A percentile compares a stretch with the other conserved stretches of the same genome.
Evolutionary conservation across 1,284 basidiomycete species (phyloP).

Genomic region (Trichosporon asahii): DNA sequence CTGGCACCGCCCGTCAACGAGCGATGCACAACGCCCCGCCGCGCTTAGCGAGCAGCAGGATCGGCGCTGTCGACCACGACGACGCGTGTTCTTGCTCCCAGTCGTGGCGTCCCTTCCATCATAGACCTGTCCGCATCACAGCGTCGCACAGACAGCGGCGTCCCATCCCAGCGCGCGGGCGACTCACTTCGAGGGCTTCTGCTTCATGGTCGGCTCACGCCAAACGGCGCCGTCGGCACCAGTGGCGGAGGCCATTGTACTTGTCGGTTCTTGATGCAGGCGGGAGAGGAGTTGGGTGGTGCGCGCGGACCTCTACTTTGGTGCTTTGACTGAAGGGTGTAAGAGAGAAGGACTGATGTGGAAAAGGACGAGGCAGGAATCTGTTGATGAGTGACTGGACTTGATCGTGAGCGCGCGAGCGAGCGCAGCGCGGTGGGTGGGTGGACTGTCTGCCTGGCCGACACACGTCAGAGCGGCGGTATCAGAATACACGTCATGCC

Average conservation of each 20-base stretch:
- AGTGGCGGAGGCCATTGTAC: conserved; percentile 8
- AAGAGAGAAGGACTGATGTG: not conserved
- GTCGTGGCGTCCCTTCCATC: not conserved
- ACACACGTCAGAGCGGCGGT: conserved; percentile 1
- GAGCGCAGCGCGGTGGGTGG: too few relatives aligned
- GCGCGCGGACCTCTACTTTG: not conserved
- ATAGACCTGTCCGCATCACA: not conserved
- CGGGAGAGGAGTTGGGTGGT: not conserved
- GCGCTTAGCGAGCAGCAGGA: not conserved
- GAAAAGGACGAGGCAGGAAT: not conserved
- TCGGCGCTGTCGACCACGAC: not conserved
- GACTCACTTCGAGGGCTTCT: conserved; percentile 46
- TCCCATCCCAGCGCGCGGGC: not conserved
- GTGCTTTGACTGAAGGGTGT: not conserved
- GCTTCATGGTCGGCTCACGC: conserved; percentile 26
- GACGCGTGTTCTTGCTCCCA: not conserved
- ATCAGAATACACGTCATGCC: conserved; percentile 10
- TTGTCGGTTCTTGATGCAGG: not conserved
- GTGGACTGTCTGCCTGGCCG: not conserved
- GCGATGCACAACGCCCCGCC: not conserved
- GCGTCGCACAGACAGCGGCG: not conserved
- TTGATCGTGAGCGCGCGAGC: not conserved
- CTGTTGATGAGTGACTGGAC: not conserved
- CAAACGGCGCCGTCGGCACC: conserved; percentile 17
- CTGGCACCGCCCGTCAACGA: too few relatives aligned